Evolutionary conservation across 352 stramenopile species (phyloP).

Genomic region (Elongisporangium anandrum): DNA sequence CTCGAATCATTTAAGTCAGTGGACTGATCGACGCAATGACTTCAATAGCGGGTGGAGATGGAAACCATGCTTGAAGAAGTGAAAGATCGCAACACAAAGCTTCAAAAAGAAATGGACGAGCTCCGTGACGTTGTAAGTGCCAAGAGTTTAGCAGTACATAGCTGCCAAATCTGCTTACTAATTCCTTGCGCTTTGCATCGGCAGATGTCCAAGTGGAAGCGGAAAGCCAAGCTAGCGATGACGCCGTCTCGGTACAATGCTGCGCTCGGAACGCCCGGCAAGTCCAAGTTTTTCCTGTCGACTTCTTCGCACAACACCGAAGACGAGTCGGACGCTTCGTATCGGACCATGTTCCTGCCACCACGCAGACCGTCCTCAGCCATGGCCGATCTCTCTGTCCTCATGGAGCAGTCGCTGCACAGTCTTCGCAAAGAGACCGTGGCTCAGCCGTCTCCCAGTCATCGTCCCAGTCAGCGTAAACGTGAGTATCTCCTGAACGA

Average conservation of each 20-base stretch:
- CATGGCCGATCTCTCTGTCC: slow-evolving; percentile 69
- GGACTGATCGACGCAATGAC: background rate
- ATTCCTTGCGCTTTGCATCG: slow-evolving; percentile 4
- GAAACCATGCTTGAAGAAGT: slow-evolving; percentile 44
- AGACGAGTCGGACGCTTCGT: slow-evolving; percentile 57
- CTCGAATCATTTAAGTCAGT: background rate
- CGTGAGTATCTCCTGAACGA: background rate
- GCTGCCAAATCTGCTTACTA: background rate
- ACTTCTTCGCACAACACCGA: slow-evolving; percentile 54
- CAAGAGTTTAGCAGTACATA: background rate
- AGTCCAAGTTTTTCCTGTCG: slow-evolving; percentile 36
- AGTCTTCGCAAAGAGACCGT: slow-evolving; percentile 50
- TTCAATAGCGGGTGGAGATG: slow-evolving; percentile 14
- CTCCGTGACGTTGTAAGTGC: slow-evolving; percentile 45
- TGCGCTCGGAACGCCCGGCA: slow-evolving; percentile 22
- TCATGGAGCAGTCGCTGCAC: slow-evolving; percentile 76
- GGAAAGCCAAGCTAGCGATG: slow-evolving; percentile 56
- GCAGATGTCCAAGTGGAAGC: slow-evolving; percentile 54
- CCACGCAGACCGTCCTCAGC: slow-evolving; percentile 46
- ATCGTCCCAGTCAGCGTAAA: slow-evolving; percentile 2
- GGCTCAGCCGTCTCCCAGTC: slow-evolving; percentile 8
- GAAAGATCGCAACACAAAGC: slow-evolving; percentile 44
- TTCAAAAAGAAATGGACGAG: slow-evolving; percentile 63
- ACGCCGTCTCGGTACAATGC: slow-evolving; percentile 22
- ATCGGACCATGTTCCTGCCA: slow-evolving; percentile 39